phyloP scores from a whole-genome alignment of 2,329 filamentous ascomycete species.

The Aspergillus aculeatus region DNA sequence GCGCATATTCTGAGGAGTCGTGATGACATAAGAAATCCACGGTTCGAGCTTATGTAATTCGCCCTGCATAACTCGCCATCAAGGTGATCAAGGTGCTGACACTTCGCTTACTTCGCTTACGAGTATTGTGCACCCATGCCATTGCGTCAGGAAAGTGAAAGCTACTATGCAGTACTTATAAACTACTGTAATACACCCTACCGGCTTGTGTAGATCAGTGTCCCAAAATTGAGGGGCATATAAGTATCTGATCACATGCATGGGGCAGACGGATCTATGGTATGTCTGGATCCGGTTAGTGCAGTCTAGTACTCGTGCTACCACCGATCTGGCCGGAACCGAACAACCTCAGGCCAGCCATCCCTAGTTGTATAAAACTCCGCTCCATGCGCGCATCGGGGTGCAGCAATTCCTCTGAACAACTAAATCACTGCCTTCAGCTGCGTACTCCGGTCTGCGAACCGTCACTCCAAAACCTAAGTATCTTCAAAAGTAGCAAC shows the following conservation, averaged over 20 bases:
- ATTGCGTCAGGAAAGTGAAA: not conserved
- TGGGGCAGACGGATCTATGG: not conserved
- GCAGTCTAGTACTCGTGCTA: not conserved
- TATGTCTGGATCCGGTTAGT: constrained; percentile 6
- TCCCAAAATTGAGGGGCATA: not conserved
- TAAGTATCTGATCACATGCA: not conserved
- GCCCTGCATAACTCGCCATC: not conserved
- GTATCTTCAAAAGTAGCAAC: not conserved
- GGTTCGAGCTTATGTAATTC: not conserved
- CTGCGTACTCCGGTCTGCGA: not conserved
- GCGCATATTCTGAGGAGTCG: not conserved
- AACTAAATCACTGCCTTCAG: too few species aligned
- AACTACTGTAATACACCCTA: not conserved
- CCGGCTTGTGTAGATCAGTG: not conserved
- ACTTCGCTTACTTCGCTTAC: not conserved
- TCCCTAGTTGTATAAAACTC: not conserved
- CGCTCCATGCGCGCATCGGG: not conserved
- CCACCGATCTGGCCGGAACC: not conserved
- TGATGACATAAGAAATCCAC: not conserved
- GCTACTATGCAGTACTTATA: not conserved
- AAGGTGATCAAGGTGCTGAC: constrained; percentile 1
- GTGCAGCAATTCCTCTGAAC: not conserved
- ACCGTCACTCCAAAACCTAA: not conserved
- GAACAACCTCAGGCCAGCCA: not conserved
- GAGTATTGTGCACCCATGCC: not conserved